Conservation (phyloP, 2,329 filamentous ascomycete genomes). For the Sclerotinia trifoliorum region DNA sequence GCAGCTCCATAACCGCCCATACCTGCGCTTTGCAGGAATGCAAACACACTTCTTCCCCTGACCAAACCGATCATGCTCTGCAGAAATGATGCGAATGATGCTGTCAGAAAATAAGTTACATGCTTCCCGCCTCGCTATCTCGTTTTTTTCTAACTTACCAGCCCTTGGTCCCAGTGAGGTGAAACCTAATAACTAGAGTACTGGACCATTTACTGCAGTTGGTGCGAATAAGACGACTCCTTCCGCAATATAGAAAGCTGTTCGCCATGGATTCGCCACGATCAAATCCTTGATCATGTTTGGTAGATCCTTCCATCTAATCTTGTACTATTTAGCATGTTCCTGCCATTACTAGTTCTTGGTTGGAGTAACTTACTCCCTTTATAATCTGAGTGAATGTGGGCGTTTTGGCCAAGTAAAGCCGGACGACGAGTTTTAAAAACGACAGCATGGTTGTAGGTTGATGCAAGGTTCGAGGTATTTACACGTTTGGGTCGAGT, state of each 20-base stretch:
- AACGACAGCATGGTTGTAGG: background rate
- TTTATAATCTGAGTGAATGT: background rate
- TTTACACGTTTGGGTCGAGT: background rate
- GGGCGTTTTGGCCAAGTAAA: background rate
- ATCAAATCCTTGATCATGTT: background rate
- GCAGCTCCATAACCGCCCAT: background rate
- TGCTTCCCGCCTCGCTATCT: background rate
- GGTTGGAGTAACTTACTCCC: background rate
- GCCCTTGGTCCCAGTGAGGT: background rate
- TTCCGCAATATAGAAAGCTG: background rate
- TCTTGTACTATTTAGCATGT: background rate
- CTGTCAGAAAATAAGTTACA: background rate
- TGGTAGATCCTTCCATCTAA: background rate
- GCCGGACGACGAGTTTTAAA: background rate
- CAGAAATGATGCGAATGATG: background rate
- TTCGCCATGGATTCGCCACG: background rate
- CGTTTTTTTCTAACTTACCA: background rate
- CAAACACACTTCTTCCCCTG: background rate
- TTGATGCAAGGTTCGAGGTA: background rate
- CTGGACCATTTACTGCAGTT: background rate
- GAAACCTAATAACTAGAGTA: slow-evolving; percentile 3
- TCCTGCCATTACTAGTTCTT: background rate
- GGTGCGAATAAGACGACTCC: background rate
- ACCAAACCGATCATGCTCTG: background rate
- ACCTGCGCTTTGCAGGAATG: background rate